These are phyloP conservation scores for Quercus rubra DNA, from an alignment of 306 rosid species.

Conservation along the genomic window DNA sequence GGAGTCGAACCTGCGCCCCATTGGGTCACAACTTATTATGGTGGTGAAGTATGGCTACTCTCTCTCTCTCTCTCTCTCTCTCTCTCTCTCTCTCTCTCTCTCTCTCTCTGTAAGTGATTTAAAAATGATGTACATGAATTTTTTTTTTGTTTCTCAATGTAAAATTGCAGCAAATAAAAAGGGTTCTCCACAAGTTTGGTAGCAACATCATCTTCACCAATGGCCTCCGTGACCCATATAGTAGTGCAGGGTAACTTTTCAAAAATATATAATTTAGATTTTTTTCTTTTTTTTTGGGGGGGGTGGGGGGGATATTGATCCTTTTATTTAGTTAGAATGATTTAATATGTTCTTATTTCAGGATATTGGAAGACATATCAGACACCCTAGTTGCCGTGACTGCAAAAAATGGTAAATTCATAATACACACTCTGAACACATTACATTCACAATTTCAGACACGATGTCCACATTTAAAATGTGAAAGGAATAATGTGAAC, in stretches of 20 bases:
- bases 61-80: not conserved
- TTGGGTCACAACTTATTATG: not conserved
- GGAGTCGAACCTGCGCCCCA: slow-evolving; percentile 59
- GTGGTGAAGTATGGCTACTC: slow-evolving; percentile 3
- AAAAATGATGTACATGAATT: not conserved
- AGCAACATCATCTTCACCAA: slow-evolving; percentile 28
- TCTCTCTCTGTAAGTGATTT: not conserved
- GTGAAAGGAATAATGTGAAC: no score
- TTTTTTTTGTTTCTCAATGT: not conserved
- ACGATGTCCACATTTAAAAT: no score
- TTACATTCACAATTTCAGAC: no score
- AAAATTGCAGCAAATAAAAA: slow-evolving; percentile 42
- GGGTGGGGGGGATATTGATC: not conserved
- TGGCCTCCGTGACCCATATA: slow-evolving; percentile 64
- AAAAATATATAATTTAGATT: not conserved
- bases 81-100: not conserved
- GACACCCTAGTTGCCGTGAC: slow-evolving; percentile 30
- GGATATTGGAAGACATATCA: slow-evolving; percentile 44
- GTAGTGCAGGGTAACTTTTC: slow-evolving; percentile 47
- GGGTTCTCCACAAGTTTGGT: slow-evolving; percentile 39
- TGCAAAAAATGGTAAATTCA: slow-evolving; percentile 25
- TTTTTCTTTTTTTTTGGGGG: no score
- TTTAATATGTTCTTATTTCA: not conserved
- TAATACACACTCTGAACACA: no score
- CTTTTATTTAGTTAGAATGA: no score